Evolutionary conservation across 257 asterid species (phyloP).

Genomic region (Rubia yunnanensis): DNA sequence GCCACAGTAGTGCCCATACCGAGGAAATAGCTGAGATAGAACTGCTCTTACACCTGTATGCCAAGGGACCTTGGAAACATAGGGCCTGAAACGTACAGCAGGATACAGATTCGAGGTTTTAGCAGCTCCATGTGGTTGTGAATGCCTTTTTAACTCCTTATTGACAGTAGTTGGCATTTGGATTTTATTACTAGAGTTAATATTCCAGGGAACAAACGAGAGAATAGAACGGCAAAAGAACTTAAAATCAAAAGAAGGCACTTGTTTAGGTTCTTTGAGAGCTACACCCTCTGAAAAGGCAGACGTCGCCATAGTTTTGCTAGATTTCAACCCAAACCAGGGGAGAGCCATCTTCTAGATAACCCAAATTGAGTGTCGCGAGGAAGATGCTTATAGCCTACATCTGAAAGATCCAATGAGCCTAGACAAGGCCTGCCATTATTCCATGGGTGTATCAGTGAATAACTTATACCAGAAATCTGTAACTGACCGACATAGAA

Average conservation of each 20-base stretch:
- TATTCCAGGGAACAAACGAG: constrained; percentile 56
- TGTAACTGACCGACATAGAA: not conserved
- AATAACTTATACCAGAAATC: not conserved
- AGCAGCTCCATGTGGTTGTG: constrained; percentile 25
- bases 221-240: constrained; percentile 47
- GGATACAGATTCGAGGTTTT: constrained; percentile 34
- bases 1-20: constrained; percentile 92
- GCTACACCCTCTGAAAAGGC: constrained; percentile 25
- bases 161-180: constrained; percentile 75
- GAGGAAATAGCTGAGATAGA: constrained; percentile 75
- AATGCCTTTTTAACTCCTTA: constrained; percentile 46
- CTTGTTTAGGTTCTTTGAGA: constrained; percentile 30
- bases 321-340: constrained; percentile 39
- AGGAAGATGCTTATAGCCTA: not conserved
- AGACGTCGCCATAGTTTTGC: constrained; percentile 37
- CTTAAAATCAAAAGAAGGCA: constrained; percentile 24
- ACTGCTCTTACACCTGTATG: constrained; percentile 84
- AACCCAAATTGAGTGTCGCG: constrained; percentile 34
- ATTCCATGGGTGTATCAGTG: not conserved
- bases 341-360: constrained; percentile 40
- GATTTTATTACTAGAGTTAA: constrained; percentile 34
- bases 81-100: constrained; percentile 71
- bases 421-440: constrained; percentile 1
- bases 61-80: constrained; percentile 90
- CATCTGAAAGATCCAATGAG: not conserved